A percentile compares a stretch with the other conserved stretches of the same genome.
Evolutionary conservation across 148 eudicot species (phyloP).

Genomic region (Arbutus unedo): DNA sequence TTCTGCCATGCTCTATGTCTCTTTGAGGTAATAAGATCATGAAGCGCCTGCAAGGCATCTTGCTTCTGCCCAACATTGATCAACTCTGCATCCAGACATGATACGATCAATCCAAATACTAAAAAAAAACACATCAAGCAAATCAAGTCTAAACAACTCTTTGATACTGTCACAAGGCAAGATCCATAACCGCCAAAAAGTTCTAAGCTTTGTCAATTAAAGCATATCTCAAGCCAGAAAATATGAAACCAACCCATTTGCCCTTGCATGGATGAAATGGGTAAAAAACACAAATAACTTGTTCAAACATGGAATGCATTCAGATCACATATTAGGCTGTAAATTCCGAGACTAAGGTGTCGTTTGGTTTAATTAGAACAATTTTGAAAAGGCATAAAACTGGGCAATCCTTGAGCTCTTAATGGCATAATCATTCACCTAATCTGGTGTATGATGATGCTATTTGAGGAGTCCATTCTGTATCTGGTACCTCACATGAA

Average conservation of each 20-base stretch:
- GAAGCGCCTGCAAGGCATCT: conserved; percentile 84
- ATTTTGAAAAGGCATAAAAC: not conserved
- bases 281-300: no score
- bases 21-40: conserved; percentile 78
- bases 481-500: not conserved
- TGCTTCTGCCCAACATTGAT: conserved; percentile 87
- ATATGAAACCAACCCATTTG: not conserved
- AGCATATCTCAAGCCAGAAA: not conserved
- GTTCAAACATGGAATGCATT: no score
- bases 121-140: not conserved
- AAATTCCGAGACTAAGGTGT: not conserved
- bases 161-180: not conserved
- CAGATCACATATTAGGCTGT: not conserved
- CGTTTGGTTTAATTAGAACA: not conserved
- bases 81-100: conserved; percentile 51
- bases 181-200: not conserved
- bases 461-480: not conserved
- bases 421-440: not conserved
- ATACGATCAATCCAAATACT: conserved; percentile 7
- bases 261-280: no score
- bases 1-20: conserved; percentile 86
- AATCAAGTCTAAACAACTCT: not conserved
- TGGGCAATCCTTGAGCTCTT: not conserved
- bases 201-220: not conserved
- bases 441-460: not conserved